Base-by-base conservation (phyloP, 345 rosid genomes). In the Cochlearia excelsa region DNA sequence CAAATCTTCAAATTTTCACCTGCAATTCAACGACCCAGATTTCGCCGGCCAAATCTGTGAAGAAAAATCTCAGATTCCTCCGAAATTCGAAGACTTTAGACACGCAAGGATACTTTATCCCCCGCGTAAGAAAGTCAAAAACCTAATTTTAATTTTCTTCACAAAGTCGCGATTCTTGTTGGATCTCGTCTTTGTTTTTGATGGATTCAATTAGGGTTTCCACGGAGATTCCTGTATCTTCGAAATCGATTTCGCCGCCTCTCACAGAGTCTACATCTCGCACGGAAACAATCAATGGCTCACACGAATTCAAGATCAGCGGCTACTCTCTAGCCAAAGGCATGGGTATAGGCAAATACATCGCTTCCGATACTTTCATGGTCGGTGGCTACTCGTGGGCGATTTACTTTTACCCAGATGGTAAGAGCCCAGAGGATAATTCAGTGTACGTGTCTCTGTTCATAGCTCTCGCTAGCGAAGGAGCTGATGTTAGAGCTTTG, bases 321-420 rank as follows among this genome's bases (percentile, higher is more conserved):
- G 95, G 88, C 6, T 87, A 77, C 72, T 78, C 88, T 31, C 67
- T 84, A 1, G 69, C 73, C 9, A 87, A 84, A 71, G 91, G 95
- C 48, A 76, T 82, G 81, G 91, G 95, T 23, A 58, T 82, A n/a
- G 88, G 88, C 39, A 84, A 87, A 67, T 82, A 78, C 75, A 68
- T 81, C n/a, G 81, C 88, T 0, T 82, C 88, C 0, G 88, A 82
- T 6, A 79, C 81, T 9, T 86, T 86, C 57, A 28, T 61, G 51
- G 80, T 87, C 0, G 95, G 91, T 43, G 95, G 91, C 1, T 81
- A 80, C 54, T 80, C 79, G 2, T 84, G 95, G 95, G 95, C 88
- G 11, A 61, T 87, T 65, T 87, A 81, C 38, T 87, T 87, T 53
- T 87, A 87, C 56, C 91, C 91, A 4, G 95, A 87, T 61, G 95